Conservation (phyloP, 495 filamentous ascomycete genomes). For the Friedmanniomyces simplex region DNA sequence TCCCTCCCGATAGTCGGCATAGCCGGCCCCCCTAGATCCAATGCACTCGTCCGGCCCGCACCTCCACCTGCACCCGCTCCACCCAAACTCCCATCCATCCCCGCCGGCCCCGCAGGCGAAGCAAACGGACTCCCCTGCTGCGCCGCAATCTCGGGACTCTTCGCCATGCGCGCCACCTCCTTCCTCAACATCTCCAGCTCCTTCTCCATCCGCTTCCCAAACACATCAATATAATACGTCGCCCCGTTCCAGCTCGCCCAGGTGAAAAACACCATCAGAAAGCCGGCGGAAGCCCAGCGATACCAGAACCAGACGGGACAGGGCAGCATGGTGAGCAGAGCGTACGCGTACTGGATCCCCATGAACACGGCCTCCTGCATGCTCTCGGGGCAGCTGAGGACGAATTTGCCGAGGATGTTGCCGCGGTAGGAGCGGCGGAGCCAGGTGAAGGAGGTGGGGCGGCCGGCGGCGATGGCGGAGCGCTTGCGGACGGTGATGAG, state of each 20-base stretch:
- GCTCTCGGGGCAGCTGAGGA: slow-evolving; percentile 60
- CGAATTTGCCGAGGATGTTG: slow-evolving; percentile 74
- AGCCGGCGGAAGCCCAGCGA: slow-evolving; percentile 63
- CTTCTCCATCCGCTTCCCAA: slow-evolving; percentile 91
- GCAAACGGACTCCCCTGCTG: slow-evolving; percentile 6
- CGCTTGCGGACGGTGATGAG: slow-evolving; percentile 85
- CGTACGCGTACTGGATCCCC: slow-evolving; percentile 88
- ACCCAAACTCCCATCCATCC: not conserved
- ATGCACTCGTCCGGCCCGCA: slow-evolving; percentile 9
- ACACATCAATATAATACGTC: slow-evolving; percentile 95
- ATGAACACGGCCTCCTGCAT: slow-evolving; percentile 90
- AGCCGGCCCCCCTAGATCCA: slow-evolving; percentile 10
- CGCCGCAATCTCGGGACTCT: slow-evolving; percentile 14
- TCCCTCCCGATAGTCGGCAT: too few relatives aligned
- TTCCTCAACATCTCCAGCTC: slow-evolving; percentile 83
- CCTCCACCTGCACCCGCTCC: not conserved
- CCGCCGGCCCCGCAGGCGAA: not conserved
- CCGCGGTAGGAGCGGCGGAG: slow-evolving; percentile 80
- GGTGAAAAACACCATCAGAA: slow-evolving; percentile 67
- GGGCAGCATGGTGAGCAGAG: slow-evolving; percentile 83
- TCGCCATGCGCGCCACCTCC: slow-evolving; percentile 51
- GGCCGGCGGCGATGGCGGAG: slow-evolving; percentile 89
- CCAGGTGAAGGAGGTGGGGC: slow-evolving; percentile 96
- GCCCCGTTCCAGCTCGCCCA: slow-evolving; percentile 95
- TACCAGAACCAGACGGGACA: slow-evolving; percentile 94